Base-by-base conservation (phyloP, 75 land plant genomes). In the Selaginella tamariscina region DNA sequence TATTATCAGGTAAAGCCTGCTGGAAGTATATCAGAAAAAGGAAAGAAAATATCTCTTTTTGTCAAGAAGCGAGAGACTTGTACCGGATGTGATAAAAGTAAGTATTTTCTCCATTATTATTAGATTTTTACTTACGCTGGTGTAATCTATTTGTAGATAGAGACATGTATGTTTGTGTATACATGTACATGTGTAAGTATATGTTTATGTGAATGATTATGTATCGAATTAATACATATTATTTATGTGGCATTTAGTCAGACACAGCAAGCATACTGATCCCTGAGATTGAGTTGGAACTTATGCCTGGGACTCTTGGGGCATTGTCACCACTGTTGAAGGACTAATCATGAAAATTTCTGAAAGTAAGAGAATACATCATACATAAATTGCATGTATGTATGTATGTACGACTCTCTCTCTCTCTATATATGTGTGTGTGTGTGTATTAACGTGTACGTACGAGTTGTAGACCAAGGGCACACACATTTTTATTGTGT, bases 261-360 rank as follows among this genome's bases (percentile, higher is more conserved):
- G 96, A 95, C 74, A 83, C 86, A 65, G 88, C 99, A 24, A 57
- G 79, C 39, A 96, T 95, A n/a, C 70, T 30, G 44, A 78, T 95
- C 28, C 97, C 99, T 5, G 99, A 95, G 67, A 64, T 95, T 49
- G 99, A 95, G 8, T 79, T 95, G 77, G 98, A 94, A 71, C 81
- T 94, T 39, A 66, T 80, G 32, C 78, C 97, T 68, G 99, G 99
- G 62, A 95, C 99, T 29, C 76, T 95, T 29, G 99, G 99, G 99
- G 99, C 54, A 60, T 95, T 70, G 99, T 95, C 2, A 95, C 99
- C 55, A 95, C 99, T 27, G 87, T 95, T 64, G 99, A 95, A 78
- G 99, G 99, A 11, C 71, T 94, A 33, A 68, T 94, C 24, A 75
- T 79, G 24, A 77, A 83, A 74, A 87, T 94, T 33, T 65, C 79